These are phyloP conservation scores for Fusarium sp. DNA, from an alignment of 2,329 filamentous ascomycete genomes.

Conservation along the genomic window DNA sequence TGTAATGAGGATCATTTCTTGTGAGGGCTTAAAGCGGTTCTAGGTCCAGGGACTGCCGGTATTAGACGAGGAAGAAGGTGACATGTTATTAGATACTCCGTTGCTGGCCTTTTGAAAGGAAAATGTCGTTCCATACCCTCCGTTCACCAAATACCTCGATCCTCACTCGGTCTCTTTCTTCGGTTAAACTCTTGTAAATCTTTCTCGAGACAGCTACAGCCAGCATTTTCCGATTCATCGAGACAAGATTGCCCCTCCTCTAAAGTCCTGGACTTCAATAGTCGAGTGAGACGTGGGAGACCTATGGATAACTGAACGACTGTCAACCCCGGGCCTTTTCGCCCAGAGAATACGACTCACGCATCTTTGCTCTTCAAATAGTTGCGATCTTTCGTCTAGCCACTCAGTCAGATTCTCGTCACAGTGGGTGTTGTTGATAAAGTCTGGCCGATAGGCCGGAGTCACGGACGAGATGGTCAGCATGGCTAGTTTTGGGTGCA, in stretches of 20 bases:
- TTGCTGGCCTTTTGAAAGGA: not conserved
- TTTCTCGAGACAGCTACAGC: conserved; percentile 26
- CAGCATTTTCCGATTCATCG: conserved; percentile 1
- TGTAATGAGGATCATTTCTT: not conserved
- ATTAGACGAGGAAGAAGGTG: not conserved
- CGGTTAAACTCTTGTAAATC: conserved; percentile 35
- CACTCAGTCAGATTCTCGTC: conserved; percentile 39
- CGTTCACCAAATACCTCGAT: conserved; percentile 17
- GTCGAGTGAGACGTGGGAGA: conserved; percentile 20
- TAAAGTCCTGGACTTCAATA: conserved; percentile 28
- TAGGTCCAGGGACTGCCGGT: no score
- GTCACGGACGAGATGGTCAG: conserved; percentile 37
- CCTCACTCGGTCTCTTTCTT: not conserved
- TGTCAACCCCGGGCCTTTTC: not conserved
- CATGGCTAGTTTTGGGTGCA: conserved; percentile 27
- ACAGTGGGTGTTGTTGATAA: conserved; percentile 36
- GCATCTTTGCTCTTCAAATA: conserved; percentile 39
- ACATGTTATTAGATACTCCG: not conserved
- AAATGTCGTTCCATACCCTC: conserved; percentile 31
- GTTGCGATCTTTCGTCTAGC: conserved; percentile 27
- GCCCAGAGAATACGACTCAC: conserved; percentile 2
- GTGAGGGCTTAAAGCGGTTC: not conserved
- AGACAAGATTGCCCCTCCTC: conserved; percentile 37
- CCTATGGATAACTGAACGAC: conserved; percentile 30
- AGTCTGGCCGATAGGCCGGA: conserved; percentile 26